Conservation (phyloP, 2,329 filamentous ascomycete species). For the Pseudodiploospora longispora region DNA sequence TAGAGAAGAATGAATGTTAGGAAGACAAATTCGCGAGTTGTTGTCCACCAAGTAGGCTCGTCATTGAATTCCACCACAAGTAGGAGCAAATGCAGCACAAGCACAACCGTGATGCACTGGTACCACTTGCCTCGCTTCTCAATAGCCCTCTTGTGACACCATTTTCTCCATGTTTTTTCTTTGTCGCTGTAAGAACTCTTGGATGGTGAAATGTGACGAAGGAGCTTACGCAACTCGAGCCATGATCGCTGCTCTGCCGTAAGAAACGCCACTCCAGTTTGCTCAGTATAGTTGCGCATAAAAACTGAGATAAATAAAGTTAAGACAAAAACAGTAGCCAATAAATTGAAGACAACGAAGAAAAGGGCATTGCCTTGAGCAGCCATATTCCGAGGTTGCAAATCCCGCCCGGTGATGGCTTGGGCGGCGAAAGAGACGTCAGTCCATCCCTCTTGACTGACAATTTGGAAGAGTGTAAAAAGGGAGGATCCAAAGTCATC, state of each 20-base stretch:
- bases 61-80: conserved; percentile 80
- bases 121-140: conserved; percentile 95
- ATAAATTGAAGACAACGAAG: conserved; percentile 92
- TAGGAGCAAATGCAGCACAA: conserved; percentile 75
- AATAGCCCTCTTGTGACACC: conserved; percentile 91
- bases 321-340: conserved; percentile 92
- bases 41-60: conserved; percentile 64
- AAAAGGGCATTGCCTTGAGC: conserved; percentile 84
- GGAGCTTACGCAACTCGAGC: conserved; percentile 86
- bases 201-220: conserved; percentile 88
- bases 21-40: conserved; percentile 66
- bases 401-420: conserved; percentile 67
- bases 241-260: conserved; percentile 95
- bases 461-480: conserved; percentile 97
- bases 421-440: conserved; percentile 85
- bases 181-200: conserved; percentile 79
- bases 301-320: conserved; percentile 98
- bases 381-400: conserved; percentile 61
- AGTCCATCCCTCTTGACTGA: conserved; percentile 96
- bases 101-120: conserved; percentile 64
- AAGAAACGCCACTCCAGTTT: conserved; percentile 92
- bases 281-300: conserved; percentile 99
- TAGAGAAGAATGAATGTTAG: conserved; percentile 76
- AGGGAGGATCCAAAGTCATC: conserved; percentile 90
- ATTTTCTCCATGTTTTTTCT: conserved; percentile 72